Percentiles rank a stretch among this genome's conserved stretches.
These are phyloP conservation scores for Dictyostelium firmibasis DNA, from an alignment of 78 protist genomes.

Conservation along the genomic window DNA sequence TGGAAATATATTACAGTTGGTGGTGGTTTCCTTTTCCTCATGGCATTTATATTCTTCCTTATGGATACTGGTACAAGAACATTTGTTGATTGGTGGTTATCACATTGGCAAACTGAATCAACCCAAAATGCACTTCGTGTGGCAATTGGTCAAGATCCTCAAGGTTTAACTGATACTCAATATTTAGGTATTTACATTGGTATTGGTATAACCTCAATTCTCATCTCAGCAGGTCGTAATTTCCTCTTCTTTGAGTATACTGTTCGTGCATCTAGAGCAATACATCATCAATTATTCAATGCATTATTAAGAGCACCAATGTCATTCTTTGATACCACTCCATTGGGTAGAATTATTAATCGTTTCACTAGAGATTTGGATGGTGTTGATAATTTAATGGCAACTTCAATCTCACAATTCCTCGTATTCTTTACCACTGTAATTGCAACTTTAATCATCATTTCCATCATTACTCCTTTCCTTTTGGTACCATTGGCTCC, in stretches of 20 bases:
- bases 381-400: constrained; percentile 78
- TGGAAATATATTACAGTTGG: constrained; percentile 25
- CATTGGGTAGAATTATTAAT: constrained; percentile 98
- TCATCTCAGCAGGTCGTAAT: constrained; percentile 33
- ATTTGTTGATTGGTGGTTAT: constrained; percentile 70
- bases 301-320: constrained; percentile 88
- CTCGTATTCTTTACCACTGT: constrained; percentile 32
- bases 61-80: constrained; percentile 17
- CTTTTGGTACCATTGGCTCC: constrained; percentile 73
- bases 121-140: not conserved
- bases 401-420: constrained; percentile 53
- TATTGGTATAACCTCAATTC: constrained; percentile 15
- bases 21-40: constrained; percentile 21
- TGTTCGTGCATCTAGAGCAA: constrained; percentile 20
- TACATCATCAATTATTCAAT: constrained; percentile 41
- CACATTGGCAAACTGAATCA: constrained; percentile 49
- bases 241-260: constrained; percentile 32
- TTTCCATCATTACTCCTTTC: constrained; percentile 61
- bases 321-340: constrained; percentile 98
- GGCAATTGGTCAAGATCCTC: not conserved
- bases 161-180: not conserved
- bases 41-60: not conserved
- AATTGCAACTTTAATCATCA: constrained; percentile 41
- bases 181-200: constrained; percentile 69
- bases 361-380: constrained; percentile 95